Evolutionary conservation across 352 stramenopile species (phyloP).

Genomic region (Saprolegnia parasitica): DNA sequence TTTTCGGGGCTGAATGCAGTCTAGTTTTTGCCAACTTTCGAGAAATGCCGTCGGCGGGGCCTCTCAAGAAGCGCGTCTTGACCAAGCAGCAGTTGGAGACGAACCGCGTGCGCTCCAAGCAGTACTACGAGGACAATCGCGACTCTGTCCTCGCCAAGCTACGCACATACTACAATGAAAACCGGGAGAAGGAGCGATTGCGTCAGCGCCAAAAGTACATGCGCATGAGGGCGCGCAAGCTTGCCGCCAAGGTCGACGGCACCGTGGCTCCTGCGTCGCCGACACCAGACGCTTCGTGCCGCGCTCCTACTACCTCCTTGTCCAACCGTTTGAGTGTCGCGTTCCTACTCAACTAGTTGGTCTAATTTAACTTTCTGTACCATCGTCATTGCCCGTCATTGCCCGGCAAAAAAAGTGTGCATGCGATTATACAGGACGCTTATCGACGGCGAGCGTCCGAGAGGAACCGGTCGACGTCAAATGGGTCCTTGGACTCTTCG

Average conservation of each 20-base stretch:
- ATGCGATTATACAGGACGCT: background rate
- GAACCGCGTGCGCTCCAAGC: slow-evolving; percentile 26
- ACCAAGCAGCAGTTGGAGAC: slow-evolving; percentile 16
- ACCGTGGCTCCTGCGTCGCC: too few species aligned
- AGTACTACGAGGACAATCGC: slow-evolving; percentile 27
- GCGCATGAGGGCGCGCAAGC: slow-evolving; percentile 14
- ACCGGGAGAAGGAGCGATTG: slow-evolving; percentile 18
- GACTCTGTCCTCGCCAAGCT: slow-evolving; percentile 24
- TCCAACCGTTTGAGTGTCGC: background rate
- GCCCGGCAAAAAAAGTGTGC: background rate
- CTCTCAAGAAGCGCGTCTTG: slow-evolving; percentile 13
- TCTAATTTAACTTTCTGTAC: background rate
- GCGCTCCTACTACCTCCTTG: background rate
- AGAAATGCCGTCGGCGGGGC: background rate
- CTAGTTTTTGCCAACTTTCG: background rate
- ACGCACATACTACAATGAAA: slow-evolving; percentile 11
- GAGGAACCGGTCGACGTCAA: slow-evolving; percentile 79
- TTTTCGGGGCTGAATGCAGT: too few species aligned
- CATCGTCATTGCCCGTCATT: background rate
- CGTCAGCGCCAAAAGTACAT: slow-evolving; percentile 26
- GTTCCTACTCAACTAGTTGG: background rate
- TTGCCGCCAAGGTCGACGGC: background rate
- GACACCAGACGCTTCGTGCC: too few species aligned
- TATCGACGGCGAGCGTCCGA: slow-evolving; percentile 51
- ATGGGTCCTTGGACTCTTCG: slow-evolving; percentile 62